Conservation (phyloP, 257 asterid genomes). For the Jaltomata sinuosa region DNA sequence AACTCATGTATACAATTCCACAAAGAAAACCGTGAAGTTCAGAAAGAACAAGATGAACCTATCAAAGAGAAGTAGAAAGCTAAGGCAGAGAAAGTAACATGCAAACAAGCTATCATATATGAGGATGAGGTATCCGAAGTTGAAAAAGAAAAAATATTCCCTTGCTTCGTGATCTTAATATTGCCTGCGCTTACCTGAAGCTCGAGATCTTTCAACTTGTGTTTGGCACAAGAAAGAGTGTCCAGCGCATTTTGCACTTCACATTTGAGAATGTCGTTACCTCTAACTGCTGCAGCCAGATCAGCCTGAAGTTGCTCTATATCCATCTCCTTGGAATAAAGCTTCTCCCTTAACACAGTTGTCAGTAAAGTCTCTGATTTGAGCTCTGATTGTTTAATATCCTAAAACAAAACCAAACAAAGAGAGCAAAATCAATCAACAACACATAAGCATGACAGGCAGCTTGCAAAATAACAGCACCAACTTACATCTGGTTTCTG, state of each 20-base stretch:
- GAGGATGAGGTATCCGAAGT: neutral
- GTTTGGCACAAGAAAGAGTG: conserved; percentile 64
- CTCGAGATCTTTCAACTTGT: conserved; percentile 77
- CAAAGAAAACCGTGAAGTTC: neutral
- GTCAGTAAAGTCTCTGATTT: conserved; percentile 84
- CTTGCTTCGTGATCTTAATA: neutral
- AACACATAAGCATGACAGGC: neutral
- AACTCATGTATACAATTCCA: neutral
- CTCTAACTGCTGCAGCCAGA: conserved; percentile 78
- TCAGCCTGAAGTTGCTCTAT: conserved; percentile 90
- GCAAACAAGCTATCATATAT: neutral
- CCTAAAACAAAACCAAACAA: conserved; percentile 36
- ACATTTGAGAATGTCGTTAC: conserved; percentile 70
- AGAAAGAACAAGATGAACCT: neutral
- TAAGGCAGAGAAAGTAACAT: neutral
- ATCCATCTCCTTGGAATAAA: conserved; percentile 69
- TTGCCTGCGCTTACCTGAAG: conserved; percentile 50
- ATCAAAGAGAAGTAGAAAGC: neutral
- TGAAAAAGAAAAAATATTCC: neutral
- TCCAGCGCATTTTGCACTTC: conserved; percentile 82
- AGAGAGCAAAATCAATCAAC: neutral
- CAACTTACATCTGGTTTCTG: conserved; percentile 50
- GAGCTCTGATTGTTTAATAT: conserved; percentile 49
- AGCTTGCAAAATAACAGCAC: neutral
- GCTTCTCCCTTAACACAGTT: conserved; percentile 70